Evolutionary conservation across 2,329 filamentous ascomycete genomes (phyloP), one percentile per base, ranked within the genome.

Genomic region (Alternaria ethzedia): DNA sequence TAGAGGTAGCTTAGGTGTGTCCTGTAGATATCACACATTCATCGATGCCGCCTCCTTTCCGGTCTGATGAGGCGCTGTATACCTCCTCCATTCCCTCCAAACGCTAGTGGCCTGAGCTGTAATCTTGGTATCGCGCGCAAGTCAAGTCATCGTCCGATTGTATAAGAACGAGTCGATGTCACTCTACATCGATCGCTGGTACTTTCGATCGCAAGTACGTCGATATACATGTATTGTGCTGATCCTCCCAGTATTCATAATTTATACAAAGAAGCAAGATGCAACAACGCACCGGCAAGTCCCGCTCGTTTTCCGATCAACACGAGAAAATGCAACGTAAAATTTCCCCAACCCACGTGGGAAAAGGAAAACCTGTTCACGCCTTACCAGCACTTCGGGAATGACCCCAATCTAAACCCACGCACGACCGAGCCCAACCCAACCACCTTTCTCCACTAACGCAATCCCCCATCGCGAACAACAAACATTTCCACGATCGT

Each of bases 401-500:
- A 15, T 23, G 30, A n/a, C 28, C 28, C 49, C 49, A 36, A 41
- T 15, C 32, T 23, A 28, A 52, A 23, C 28, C 49, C 28, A 41
- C 32, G 30, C 20, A 45, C 8, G 5, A 11, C n/a, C 36, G 36
- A 41, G 36, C 36, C 36, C 36, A 41, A 41, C 36, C 49, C 49
- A 41, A 41, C 36, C 36, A 54, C 21, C 23, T 32, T 11, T 44
- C 20, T 15, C 28, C 13, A 28, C 49, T 32, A 41, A 54, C 12
- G 30, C 20, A 12, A 26, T 15, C 32, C 30, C n/a, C 32, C 50
- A 54, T 54, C 30, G 50, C 32, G 30, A 36, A 41, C 20, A 17
- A 51, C 32, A 50, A 46, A 47, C 43, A 59, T 8, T 25, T 49
- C 36, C 30, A 36, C 51, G 43, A 60, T 60, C 58, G 58, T 60